These are phyloP conservation scores for Aspergillus bridgeri DNA, from an alignment of 495 filamentous ascomycete species.

Conservation along the genomic window DNA sequence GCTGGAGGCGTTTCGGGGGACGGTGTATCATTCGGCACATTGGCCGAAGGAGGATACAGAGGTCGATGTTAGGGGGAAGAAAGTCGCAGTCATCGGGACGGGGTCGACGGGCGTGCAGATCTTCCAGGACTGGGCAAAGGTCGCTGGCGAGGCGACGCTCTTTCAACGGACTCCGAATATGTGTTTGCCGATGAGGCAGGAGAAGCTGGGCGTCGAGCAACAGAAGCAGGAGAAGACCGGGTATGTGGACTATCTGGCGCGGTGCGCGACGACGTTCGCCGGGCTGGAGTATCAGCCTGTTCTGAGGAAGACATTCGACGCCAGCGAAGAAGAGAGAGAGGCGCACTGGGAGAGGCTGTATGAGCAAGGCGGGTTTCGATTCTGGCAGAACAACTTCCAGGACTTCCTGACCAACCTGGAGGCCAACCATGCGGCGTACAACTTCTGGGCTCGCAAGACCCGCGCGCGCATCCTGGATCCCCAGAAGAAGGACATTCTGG, in stretches of 20 bases:
- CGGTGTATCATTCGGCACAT: constrained; percentile 47
- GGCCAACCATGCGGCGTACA: constrained; percentile 25
- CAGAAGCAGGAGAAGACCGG: too few species aligned
- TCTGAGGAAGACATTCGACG: not conserved
- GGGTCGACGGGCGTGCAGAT: constrained; percentile 53
- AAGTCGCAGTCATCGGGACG: constrained; percentile 50
- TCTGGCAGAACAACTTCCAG: not conserved
- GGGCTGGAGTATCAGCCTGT: not conserved
- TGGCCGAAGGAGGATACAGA: constrained; percentile 49
- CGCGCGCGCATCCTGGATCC: constrained; percentile 47
- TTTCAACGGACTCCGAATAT: constrained; percentile 53
- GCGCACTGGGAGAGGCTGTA: not conserved
- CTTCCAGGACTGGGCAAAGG: constrained; percentile 36
- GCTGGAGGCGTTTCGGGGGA: constrained; percentile 42
- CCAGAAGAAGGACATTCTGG: constrained; percentile 46
- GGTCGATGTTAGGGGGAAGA: constrained; percentile 44
- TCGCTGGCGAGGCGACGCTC: constrained; percentile 38
- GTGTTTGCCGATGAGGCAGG: constrained; percentile 46
- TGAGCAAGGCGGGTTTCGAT: not conserved
- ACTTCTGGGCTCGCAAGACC: constrained; percentile 53
- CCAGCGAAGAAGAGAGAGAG: not conserved
- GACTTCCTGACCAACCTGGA: not conserved
- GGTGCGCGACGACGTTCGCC: not conserved
- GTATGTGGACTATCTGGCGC: not conserved
- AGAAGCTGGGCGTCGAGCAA: constrained; percentile 14